Evolutionary conservation across 306 rosid species (phyloP).

Genomic region (Dalbergia oliveri): DNA sequence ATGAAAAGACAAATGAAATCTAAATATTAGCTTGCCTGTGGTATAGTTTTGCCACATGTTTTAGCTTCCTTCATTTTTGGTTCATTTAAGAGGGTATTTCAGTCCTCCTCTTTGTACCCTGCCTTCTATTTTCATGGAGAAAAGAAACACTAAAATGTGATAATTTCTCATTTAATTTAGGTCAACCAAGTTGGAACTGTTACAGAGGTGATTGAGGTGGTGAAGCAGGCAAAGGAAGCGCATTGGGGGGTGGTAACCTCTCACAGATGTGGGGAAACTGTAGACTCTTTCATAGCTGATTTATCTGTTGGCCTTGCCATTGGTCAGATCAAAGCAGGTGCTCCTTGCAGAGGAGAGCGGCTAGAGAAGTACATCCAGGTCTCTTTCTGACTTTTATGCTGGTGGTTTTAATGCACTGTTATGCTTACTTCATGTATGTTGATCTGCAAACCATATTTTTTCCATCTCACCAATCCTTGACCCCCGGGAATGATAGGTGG

Average conservation of each 20-base stretch:
- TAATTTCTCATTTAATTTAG: slow-evolving; percentile 54
- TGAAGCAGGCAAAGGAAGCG: slow-evolving; percentile 85
- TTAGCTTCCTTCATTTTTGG: neutral
- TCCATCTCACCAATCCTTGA: neutral
- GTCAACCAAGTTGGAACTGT: slow-evolving; percentile 95
- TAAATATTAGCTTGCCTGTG: slow-evolving; percentile 33
- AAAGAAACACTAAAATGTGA: slow-evolving; percentile 35
- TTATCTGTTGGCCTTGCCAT: slow-evolving; percentile 90
- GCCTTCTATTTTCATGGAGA: slow-evolving; percentile 24
- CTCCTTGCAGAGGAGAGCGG: slow-evolving; percentile 99
- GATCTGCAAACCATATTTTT: slow-evolving; percentile 8
- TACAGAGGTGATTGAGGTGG: slow-evolving; percentile 89
- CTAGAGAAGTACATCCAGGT: slow-evolving; percentile 97
- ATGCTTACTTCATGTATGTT: slow-evolving; percentile 33
- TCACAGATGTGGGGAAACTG: slow-evolving; percentile 94
- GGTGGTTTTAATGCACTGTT: slow-evolving; percentile 29
- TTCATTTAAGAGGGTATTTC: slow-evolving; percentile 24
- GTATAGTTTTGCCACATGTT: slow-evolving; percentile 19
- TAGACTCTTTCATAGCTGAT: slow-evolving; percentile 90
- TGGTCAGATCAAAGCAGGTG: slow-evolving; percentile 95
- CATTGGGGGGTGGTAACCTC: slow-evolving; percentile 88
- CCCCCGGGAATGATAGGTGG: neutral
- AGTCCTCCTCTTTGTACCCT: slow-evolving; percentile 22
- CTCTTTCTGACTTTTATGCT: slow-evolving; percentile 42
- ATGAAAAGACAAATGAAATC: slow-evolving; percentile 19